Percentiles rank a stretch among this genome's conserved stretches.
Conservation (phyloP, 331 rosid species). For the Stylosanthes scabra region DNA sequence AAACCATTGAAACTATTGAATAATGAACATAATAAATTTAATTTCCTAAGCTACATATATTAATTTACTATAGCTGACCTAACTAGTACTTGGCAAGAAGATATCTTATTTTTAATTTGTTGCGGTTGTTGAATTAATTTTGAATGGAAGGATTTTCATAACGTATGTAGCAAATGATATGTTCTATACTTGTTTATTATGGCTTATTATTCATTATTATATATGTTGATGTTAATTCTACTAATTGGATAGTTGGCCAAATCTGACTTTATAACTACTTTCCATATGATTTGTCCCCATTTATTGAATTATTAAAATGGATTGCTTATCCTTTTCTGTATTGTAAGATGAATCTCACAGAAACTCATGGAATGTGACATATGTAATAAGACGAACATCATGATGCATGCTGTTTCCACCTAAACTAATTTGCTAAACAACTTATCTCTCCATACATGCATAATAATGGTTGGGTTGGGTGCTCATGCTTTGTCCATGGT, state of each 20-base stretch:
- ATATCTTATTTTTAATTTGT: slow-evolving; percentile 1
- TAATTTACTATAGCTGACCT: neutral
- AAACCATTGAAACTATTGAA: no score
- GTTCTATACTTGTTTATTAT: neutral
- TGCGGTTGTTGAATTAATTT: slow-evolving; percentile 27
- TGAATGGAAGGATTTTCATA: neutral
- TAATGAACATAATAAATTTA: slow-evolving; percentile 4
- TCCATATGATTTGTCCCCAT: no score
- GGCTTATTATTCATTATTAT: no score
- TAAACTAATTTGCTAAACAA: neutral
- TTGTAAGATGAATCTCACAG: slow-evolving; percentile 32
- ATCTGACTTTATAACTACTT: slow-evolving; percentile 48
- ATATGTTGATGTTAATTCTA: neutral
- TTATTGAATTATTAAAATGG: slow-evolving; percentile 16
- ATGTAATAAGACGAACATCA: neutral
- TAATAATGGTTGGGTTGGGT: no score
- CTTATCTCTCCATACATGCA: neutral
- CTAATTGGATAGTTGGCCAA: slow-evolving; percentile 57
- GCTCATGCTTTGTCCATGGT: slow-evolving; percentile 45
- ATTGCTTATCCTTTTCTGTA: slow-evolving; percentile 26
- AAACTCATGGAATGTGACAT: slow-evolving; percentile 33
- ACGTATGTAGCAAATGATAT: slow-evolving; percentile 11
- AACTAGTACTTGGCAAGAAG: neutral
- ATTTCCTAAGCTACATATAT: neutral
- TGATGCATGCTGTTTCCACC: neutral